Base-by-base conservation (phyloP, 768 basidiomycete genomes). In the Asterophora parasitica region DNA sequence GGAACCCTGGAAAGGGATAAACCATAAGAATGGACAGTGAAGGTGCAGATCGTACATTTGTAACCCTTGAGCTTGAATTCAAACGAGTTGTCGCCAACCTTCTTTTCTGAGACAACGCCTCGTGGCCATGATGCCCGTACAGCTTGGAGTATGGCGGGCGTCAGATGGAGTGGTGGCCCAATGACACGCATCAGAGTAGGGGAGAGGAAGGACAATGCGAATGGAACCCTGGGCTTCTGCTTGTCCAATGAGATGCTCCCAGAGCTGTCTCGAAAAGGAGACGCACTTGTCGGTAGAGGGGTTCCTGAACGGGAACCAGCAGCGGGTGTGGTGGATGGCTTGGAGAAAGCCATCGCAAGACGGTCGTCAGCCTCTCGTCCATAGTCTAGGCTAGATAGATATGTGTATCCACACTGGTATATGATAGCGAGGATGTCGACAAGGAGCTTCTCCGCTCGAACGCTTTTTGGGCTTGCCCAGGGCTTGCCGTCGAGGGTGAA, bases 21-120 rank as follows among this genome's bases (percentile, higher is more conserved):
- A 42, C 34, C 32, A 30, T 12, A 15, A 17, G 55, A 45, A 44
- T 53, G 34, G 48, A 19, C 38, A 60, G 48, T 53, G 23, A 48
- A 47, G 42, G 53, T 54, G 33, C 50, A 26, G 46, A 45, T 49
- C 52, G 67, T 61, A 88, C 88, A 87, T 70, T 77, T 82, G 61
- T 89, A 89, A 17, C 87, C 88, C 57, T 86, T 87, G 43, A 89
- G 69, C 64, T 85, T 88, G 67, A 89, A 89, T 62, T 89, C 87
- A 60, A 79, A 89, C 6, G 81, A 78, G 47, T 78, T 78, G 20
- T 83, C 79, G 4, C 77, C 83, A 1, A 88, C 72, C 57, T 85
- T 88, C 70, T 82, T 86, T 63, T 89, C 87, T 0, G 82, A 80
- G 7, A 84, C 78, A 8, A 89, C 84, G 13, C 87, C 88, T 55